Percentiles rank a stretch among this genome's conserved stretches.
These are phyloP conservation scores for Aspergillus ostianus DNA, from an alignment of 495 filamentous ascomycete species.

Conservation along the genomic window DNA sequence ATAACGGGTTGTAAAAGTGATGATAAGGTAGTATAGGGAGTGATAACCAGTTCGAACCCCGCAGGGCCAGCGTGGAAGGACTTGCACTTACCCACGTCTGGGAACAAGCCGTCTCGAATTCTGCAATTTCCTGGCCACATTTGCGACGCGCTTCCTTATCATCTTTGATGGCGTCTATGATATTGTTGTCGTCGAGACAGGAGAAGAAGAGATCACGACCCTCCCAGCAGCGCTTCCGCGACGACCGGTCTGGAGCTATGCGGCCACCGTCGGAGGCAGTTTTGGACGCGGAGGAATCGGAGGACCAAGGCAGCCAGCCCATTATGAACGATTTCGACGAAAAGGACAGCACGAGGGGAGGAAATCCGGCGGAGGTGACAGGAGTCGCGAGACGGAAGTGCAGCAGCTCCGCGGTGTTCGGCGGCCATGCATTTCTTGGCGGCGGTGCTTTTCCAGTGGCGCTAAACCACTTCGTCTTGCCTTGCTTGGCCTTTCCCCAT, in stretches of 20 bases:
- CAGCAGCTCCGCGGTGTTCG: background rate
- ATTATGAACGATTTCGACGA: slow-evolving; percentile 32
- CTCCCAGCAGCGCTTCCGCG: slow-evolving; percentile 81
- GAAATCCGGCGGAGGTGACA: background rate
- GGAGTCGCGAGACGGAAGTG: background rate
- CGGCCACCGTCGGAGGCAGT: slow-evolving; percentile 56
- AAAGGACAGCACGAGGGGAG: background rate
- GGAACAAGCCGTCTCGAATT: slow-evolving; percentile 75
- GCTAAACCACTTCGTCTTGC: background rate
- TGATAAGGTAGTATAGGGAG: background rate
- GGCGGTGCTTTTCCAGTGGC: slow-evolving; percentile 3
- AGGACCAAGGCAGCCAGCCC: slow-evolving; percentile 46
- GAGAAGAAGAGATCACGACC: slow-evolving; percentile 81
- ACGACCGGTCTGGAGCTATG: slow-evolving; percentile 72
- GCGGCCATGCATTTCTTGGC: slow-evolving; percentile 3
- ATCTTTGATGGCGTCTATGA: slow-evolving; percentile 80
- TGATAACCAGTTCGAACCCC: background rate
- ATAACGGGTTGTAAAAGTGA: background rate
- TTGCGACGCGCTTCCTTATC: slow-evolving; percentile 59
- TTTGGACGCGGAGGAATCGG: slow-evolving; percentile 32
- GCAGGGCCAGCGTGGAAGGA: background rate
- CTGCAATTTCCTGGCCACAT: slow-evolving; percentile 63
- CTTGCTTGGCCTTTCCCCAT: background rate
- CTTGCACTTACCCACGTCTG: slow-evolving; percentile 68
- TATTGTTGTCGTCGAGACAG: slow-evolving; percentile 77